Evolutionary conservation across 2,329 filamentous ascomycete genomes (phyloP).

Genomic region (Plenodomus tracheiphilus): DNA sequence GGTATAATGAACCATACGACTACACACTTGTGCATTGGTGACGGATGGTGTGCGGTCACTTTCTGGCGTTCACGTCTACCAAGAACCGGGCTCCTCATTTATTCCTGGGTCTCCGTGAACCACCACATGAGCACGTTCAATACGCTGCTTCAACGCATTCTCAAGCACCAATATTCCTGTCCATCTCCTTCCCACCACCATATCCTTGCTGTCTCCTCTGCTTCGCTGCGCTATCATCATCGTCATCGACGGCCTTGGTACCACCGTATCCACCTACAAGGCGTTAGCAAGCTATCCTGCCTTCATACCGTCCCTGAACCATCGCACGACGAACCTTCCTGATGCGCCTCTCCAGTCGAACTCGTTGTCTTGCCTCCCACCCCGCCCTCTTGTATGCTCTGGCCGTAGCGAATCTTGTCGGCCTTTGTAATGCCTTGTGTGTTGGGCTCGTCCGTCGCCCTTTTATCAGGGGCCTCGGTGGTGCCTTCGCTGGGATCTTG

Average conservation of each 20-base stretch:
- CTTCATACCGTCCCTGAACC: slow-evolving; percentile 8
- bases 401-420: slow-evolving; percentile 60
- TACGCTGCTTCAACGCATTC: not conserved
- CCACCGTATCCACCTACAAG: slow-evolving; percentile 43
- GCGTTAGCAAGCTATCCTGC: not conserved
- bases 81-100: no score
- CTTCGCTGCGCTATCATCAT: slow-evolving; percentile 43
- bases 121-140: not conserved
- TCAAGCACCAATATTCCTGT: slow-evolving; percentile 53
- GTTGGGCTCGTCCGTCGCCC: slow-evolving; percentile 47
- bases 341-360: slow-evolving; percentile 39
- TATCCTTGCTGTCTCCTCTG: slow-evolving; percentile 58
- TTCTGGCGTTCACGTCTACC: no score
- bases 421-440: slow-evolving; percentile 45
- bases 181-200: slow-evolving; percentile 53
- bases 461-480: slow-evolving; percentile 16
- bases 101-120: not conserved
- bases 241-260: slow-evolving; percentile 45
- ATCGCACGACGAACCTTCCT: slow-evolving; percentile 37
- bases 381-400: slow-evolving; percentile 59
- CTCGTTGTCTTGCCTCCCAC: slow-evolving; percentile 58
- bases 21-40: no score
- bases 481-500: slow-evolving; percentile 17
- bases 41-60: no score
- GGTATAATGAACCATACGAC: no score